Evolutionary conservation across 768 basidiomycete species (phyloP).

Genomic region (Cantharellus anzutake): DNA sequence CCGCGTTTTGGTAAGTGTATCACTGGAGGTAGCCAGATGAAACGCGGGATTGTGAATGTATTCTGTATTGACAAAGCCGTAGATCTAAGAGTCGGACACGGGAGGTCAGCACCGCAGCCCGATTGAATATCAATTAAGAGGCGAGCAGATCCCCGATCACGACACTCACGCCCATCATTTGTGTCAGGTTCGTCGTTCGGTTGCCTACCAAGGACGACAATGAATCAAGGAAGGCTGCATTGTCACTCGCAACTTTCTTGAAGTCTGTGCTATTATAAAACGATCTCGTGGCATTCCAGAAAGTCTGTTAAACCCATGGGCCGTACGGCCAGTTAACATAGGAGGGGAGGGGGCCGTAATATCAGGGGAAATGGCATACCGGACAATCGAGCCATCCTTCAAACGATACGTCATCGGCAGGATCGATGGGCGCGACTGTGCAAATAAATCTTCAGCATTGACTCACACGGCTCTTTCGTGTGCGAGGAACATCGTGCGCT

Average conservation of each 20-base stretch:
- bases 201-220: slow-evolving; percentile 1
- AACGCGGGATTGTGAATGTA: slow-evolving; percentile 69
- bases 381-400: slow-evolving; percentile 46
- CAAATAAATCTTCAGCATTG: slow-evolving; percentile 6
- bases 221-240: slow-evolving; percentile 5
- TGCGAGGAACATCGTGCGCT: background rate
- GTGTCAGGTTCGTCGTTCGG: background rate
- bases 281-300: background rate
- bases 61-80: slow-evolving; percentile 59
- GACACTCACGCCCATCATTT: slow-evolving; percentile 16
- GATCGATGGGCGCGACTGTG: slow-evolving; percentile 40
- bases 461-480: too few species aligned
- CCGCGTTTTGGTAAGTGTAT: slow-evolving; percentile 52
- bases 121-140: too few species aligned
- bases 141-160: too few species aligned
- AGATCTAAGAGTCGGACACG: slow-evolving; percentile 27
- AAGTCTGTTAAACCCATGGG: slow-evolving; percentile 18
- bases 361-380: slow-evolving; percentile 16
- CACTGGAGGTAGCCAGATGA: slow-evolving; percentile 63
- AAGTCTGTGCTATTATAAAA: slow-evolving; percentile 10
- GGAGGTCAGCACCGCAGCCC: too few species aligned
- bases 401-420: slow-evolving; percentile 40
- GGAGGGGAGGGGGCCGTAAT: background rate
- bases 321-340: too few species aligned
- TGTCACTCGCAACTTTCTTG: slow-evolving; percentile 2